These are phyloP conservation scores for Penicillium sp. DNA, from an alignment of 2,329 filamentous ascomycete species.

Conservation along the genomic window DNA sequence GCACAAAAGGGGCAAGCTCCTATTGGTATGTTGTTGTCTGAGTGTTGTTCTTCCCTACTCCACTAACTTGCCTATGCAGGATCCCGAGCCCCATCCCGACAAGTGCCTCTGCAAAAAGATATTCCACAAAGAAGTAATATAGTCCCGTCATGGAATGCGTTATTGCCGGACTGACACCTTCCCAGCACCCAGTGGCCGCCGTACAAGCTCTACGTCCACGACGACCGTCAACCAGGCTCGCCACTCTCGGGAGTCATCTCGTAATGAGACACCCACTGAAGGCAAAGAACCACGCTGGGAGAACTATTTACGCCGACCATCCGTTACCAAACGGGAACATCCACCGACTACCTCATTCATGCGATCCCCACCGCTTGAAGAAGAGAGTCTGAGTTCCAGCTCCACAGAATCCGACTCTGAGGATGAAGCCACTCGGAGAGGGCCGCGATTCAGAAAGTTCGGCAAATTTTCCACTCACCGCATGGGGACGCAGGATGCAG, in stretches of 20 bases:
- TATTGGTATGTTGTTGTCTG: slow-evolving; percentile 29
- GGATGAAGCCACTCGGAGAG: slow-evolving; percentile 26
- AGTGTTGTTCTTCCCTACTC: too few species aligned
- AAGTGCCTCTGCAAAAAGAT: slow-evolving; percentile 43
- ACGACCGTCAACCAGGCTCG: slow-evolving; percentile 34
- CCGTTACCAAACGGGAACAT: slow-evolving; percentile 30
- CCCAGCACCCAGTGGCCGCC: slow-evolving; percentile 23
- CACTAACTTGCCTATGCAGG: slow-evolving; percentile 24
- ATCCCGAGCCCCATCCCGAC: slow-evolving; percentile 42
- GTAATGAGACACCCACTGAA: slow-evolving; percentile 30
- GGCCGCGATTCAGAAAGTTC: slow-evolving; percentile 40
- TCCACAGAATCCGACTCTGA: slow-evolving; percentile 37
- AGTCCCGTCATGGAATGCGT: too few species aligned
- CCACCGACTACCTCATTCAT: slow-evolving; percentile 23
- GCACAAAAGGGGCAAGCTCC: slow-evolving; percentile 36
- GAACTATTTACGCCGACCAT: slow-evolving; percentile 24
- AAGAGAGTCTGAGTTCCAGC: slow-evolving; percentile 38
- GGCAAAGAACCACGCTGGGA: slow-evolving; percentile 30
- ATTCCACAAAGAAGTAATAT: slow-evolving; percentile 29
- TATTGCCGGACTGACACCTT: slow-evolving; percentile 3
- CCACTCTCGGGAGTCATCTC: slow-evolving; percentile 26
- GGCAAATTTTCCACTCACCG: slow-evolving; percentile 42
- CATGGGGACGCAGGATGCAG: slow-evolving; percentile 39
- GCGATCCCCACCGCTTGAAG: slow-evolving; percentile 36
- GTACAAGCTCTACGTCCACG: slow-evolving; percentile 35